Evolutionary conservation across 148 eudicot genomes (phyloP), one percentile per base, ranked within the genome.

Genomic region (Diospyros lotus): DNA sequence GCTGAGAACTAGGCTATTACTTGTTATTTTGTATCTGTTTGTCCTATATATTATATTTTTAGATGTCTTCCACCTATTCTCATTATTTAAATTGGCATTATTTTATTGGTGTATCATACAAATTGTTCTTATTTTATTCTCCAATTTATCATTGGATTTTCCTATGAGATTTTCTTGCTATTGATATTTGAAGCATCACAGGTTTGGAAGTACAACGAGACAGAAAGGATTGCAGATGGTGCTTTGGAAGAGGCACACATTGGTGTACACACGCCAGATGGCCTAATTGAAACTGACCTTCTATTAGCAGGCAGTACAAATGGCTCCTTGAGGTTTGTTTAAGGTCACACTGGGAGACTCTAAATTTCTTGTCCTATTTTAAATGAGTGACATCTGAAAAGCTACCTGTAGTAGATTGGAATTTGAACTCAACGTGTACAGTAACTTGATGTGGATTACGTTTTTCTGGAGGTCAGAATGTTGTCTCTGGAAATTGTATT

Each of bases 121-220:
- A 9, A 41, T 9, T 15, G 53, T 52, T 69, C 59, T 38, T 52
- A 13, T 38, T 39, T 39, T 38, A 0, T 40, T 59, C 8, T 28
- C 18, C 4, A 0, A 56, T 48, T 41, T 6, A 66, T 56, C 72
- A 18, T 67, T 40, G 58, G 43, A 8, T 78, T 75, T 28, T 42
- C 56, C 60, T 69, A 52, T 52, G 46, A 63, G 56, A 78, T 55
- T 55, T 64, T 9, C 60, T 55, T 62, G 55, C 54, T 45, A 53
- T 48, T 73, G 17, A 69, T 60, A 59, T 69, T 15, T 50, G 69
- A 59, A 67, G 39, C 46, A 58, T 67, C 77, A 75, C 73, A 93
- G 98, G 81, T 89, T 73, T 93, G 94, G 91, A 88, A 86, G 73
- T 93, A 89, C 78, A 77, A 76, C 40, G 84, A 70, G 62, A 83